Base-by-base conservation (phyloP, 169 alveolate species). In the Toxoplasma gondii region DNA sequence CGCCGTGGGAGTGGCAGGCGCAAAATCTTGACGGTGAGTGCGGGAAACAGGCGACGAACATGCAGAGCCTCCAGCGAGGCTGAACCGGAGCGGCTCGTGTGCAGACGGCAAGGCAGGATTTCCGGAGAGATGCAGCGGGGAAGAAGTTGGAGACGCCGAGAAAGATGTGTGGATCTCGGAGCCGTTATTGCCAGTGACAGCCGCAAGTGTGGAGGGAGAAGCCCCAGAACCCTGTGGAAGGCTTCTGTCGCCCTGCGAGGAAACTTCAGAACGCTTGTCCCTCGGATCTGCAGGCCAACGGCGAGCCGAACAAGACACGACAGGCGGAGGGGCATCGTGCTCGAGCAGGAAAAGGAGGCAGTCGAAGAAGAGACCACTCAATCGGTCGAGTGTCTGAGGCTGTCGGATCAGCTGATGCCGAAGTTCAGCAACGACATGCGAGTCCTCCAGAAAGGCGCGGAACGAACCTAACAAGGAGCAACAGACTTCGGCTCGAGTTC, bases 401-500 rank as follows among this genome's bases (percentile, higher is more conserved):
- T 78, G 86, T 45, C n/a, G 7, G 1, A 27, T n/a, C 22, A 78
- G 43, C 45, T 78, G 49, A 17, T 78, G 45, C 24, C n/a, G 49
- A 12, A 78, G 49, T n/a, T 78, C 49, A 16, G 22, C 39, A 29
- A n/a, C 10, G 27, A 78, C 86, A 4, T n/a, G 7, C 22, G 86
- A 78, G 24, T 78, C 86, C 24, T 38, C 49, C 29, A 78, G 45
- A n/a, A 78, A 78, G 24, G 49, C 39, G 39, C 86, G 86, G 45
- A 78, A 31, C 49, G 45, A 36, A 78, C 86, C 86, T 78, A 78
- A n/a, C 22, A 78, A 38, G 29, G 86, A 78, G 24, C 86, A 78
- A n/a, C 86, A 78, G 39, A 78, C 45, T n/a, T 78, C 86, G 19
- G 86, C 86, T 10, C 86, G 86, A 16, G 29, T n/a, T 78, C 86